Base-by-base conservation (phyloP, 768 basidiomycete genomes). In the Filobasidium wieringae region DNA sequence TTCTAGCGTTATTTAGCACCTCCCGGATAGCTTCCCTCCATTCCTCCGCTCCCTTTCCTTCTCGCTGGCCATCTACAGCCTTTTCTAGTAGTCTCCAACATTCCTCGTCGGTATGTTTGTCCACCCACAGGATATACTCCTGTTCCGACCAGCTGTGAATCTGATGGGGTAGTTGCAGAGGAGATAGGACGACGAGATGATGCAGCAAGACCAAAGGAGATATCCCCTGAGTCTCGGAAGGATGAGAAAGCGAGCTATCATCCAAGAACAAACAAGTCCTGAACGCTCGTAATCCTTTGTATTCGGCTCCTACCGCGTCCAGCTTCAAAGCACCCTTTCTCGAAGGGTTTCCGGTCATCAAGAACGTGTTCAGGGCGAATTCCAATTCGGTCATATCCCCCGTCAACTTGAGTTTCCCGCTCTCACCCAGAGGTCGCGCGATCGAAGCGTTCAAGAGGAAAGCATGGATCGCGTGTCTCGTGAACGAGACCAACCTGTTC, bases 341-440 rank as follows among this genome's bases (percentile, higher is more conserved):
- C 39, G 70, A 68, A 15, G 73, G 66, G 22, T 70, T 66, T 1
- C 71, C 69, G 17, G 69, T 76, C 84, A 70, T 65, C 31, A 78
- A 77, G 71, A 96, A 87, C 3, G 86, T 81, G 65, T 83, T 86
- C 55, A 99, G 72, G 0, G 87, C 84, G 71, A 97, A 95, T 76
- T 99, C 95, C 60, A 97, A 79, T 71, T 90, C 87, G 0, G 92
- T 87, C 90, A 96, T 93, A 72, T 99, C 93, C 47, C 84, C 87
- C 57, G 90, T 88, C 62, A 97, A 78, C 74, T 93, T 91, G 26
- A 99, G 80, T 71, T 95, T 96, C 14, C 92, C 91, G 58, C 81
- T 80, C 76, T 99, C 95, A 5, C 90, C 86, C 4, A 97, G 78
- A 0, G 92, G 92, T 64, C 84, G 83, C 8, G 85, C 87, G 57